Conservation (phyloP, 2,329 filamentous ascomycete species). For the Exophiala oligosperma region DNA sequence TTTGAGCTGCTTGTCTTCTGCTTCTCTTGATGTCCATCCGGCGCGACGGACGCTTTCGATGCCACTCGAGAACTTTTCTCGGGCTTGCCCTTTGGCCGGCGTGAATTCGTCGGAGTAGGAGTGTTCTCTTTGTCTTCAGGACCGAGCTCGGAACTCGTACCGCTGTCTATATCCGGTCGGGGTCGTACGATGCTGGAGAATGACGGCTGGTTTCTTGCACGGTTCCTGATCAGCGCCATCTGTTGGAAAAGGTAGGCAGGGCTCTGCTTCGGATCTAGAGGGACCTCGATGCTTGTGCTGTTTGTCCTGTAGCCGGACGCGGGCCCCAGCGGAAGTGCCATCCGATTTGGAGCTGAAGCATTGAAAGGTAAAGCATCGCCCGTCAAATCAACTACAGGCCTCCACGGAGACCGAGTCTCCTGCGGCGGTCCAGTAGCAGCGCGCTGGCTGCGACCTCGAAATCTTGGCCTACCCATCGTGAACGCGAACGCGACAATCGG, state of each 20-base stretch:
- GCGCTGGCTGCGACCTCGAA: neutral
- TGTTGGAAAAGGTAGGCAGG: conserved; percentile 14
- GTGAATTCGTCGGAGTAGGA: conserved; percentile 5
- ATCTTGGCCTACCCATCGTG: conserved; percentile 5
- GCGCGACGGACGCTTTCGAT: too few relatives aligned
- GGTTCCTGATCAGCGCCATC: conserved; percentile 30
- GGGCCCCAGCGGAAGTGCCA: conserved; percentile 8
- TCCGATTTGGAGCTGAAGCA: neutral
- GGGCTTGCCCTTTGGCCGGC: conserved; percentile 4
- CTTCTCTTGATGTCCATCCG: neutral
- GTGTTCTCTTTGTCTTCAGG: conserved; percentile 10
- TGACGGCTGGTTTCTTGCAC: conserved; percentile 5
- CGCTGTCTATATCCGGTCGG: conserved; percentile 2
- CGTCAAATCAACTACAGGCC: conserved; percentile 15
- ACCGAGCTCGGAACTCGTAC: neutral
- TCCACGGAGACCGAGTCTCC: neutral
- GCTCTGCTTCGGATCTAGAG: conserved; percentile 15
- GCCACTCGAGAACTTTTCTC: neutral
- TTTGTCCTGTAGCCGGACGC: neutral
- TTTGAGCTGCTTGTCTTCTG: neutral
- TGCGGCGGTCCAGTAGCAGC: conserved; percentile 6
- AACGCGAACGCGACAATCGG: neutral
- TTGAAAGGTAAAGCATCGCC: conserved; percentile 2
- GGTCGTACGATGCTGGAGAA: conserved; percentile 5
- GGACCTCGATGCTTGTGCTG: conserved; percentile 5